Percentiles rank a stretch among this genome's conserved stretches.
Evolutionary conservation across 768 basidiomycete genomes (phyloP).

Genomic region (Pholiota conissans): DNA sequence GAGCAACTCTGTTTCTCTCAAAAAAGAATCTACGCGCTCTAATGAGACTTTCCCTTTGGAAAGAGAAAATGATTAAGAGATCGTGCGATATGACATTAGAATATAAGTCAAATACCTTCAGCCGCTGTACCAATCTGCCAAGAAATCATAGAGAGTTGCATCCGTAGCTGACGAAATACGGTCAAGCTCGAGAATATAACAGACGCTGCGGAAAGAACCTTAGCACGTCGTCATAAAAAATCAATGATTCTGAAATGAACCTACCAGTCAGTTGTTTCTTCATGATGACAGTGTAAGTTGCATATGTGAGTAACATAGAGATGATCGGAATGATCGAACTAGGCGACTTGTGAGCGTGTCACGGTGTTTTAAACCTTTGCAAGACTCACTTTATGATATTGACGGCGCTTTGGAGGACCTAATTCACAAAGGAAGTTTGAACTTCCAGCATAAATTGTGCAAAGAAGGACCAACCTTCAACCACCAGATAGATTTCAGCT

Average conservation of each 20-base stretch:
- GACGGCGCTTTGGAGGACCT: background rate
- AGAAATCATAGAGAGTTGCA: background rate
- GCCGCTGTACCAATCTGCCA: background rate
- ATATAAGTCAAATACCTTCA: background rate
- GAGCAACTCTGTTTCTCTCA: constrained; percentile 44
- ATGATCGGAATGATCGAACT: background rate
- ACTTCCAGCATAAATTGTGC: background rate
- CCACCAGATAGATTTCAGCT: background rate
- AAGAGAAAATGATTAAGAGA: background rate
- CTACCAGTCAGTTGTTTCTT: background rate
- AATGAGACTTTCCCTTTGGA: constrained; percentile 26
- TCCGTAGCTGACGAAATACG: background rate
- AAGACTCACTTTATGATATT: background rate
- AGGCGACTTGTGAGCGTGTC: background rate
- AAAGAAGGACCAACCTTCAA: background rate
- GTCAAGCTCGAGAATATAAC: constrained; percentile 3
- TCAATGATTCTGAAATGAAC: background rate
- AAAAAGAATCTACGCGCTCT: constrained; percentile 3
- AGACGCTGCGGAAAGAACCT: background rate
- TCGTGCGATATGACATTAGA: background rate
- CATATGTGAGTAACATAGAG: background rate
- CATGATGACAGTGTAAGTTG: background rate
- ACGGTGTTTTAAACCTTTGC: background rate
- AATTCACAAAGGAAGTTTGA: background rate
- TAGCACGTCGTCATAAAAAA: background rate